These are phyloP conservation scores for Colletotrichum abscissum DNA, from an alignment of 2,329 filamentous ascomycete species.

Conservation along the genomic window DNA sequence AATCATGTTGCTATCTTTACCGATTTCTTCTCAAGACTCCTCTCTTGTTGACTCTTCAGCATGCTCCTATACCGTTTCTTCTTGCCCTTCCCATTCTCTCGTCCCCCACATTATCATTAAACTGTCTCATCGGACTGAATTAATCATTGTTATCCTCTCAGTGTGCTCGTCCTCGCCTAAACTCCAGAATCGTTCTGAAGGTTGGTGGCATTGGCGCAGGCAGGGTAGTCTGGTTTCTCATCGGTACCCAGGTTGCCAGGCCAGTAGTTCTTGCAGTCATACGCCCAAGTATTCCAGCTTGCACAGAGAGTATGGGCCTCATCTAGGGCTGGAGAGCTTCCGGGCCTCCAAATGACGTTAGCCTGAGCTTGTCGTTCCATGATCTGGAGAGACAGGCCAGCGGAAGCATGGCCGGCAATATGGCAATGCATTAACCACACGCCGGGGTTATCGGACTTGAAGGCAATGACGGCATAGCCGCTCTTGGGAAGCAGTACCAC, in stretches of 20 bases:
- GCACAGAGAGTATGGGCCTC: not conserved
- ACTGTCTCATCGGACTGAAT: too few relatives aligned
- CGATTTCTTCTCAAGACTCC: not conserved
- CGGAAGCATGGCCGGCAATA: conserved; percentile 57
- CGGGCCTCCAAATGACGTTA: too few relatives aligned
- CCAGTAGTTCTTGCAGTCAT: conserved; percentile 28
- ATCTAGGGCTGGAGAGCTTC: too few relatives aligned
- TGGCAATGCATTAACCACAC: conserved; percentile 63
- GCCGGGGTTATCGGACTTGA: conserved; percentile 61
- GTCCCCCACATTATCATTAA: not conserved
- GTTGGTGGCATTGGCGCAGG: not conserved
- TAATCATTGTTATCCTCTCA: not conserved
- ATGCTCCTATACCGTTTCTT: not conserved
- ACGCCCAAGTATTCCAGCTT: conserved; percentile 26
- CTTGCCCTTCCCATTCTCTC: rapidly evolving
- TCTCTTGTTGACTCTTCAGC: not conserved
- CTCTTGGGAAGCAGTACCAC: conserved; percentile 56
- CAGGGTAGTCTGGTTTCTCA: not conserved
- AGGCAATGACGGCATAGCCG: conserved; percentile 60
- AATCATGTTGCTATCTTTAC: not conserved
- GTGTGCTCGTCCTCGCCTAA: not conserved
- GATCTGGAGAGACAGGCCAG: conserved; percentile 17
- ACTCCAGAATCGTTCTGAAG: conserved; percentile 24
- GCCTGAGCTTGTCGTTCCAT: not conserved
- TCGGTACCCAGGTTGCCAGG: conserved; percentile 1